phyloP scores from a whole-genome alignment of 2,329 filamentous ascomycete species.

The Escovopsis sp. region DNA sequence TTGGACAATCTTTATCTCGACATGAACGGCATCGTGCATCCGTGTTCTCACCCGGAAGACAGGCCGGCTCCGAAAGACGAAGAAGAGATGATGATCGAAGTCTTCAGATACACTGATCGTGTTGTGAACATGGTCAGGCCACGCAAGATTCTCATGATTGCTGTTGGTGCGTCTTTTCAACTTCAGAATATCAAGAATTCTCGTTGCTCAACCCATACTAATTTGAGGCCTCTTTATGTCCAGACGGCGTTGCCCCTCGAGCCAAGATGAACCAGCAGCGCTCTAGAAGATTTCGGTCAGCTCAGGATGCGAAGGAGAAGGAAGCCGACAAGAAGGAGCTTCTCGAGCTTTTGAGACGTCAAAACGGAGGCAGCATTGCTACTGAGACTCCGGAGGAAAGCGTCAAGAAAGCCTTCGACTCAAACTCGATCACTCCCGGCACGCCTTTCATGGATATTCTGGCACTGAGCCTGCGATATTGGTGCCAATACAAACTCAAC shows the following conservation, averaged over 20 bases:
- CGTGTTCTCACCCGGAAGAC: slow-evolving; percentile 94
- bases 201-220: neutral
- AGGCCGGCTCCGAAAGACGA: slow-evolving; percentile 80
- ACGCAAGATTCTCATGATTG: slow-evolving; percentile 91
- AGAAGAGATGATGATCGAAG: slow-evolving; percentile 98
- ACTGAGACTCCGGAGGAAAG: slow-evolving; percentile 45
- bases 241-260: slow-evolving; percentile 89
- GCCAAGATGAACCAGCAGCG: slow-evolving; percentile 99
- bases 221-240: neutral
- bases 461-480: slow-evolving; percentile 79
- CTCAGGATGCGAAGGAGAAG: slow-evolving; percentile 87
- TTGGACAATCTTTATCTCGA: slow-evolving; percentile 96
- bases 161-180: slow-evolving; percentile 52
- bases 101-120: slow-evolving; percentile 97
- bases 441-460: slow-evolving; percentile 98
- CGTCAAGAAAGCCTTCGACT: slow-evolving; percentile 85
- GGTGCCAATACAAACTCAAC: slow-evolving; percentile 95
- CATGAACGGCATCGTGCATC: slow-evolving; percentile 99
- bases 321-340: slow-evolving; percentile 83
- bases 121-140: slow-evolving; percentile 98
- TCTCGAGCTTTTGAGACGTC: slow-evolving; percentile 65
- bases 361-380: slow-evolving; percentile 51
- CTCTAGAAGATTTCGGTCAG: slow-evolving; percentile 84
- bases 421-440: slow-evolving; percentile 75
- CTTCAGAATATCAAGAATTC: no score